phyloP scores from a whole-genome alignment of 805 yeast species.

The Lipomyces chichibuensis region DNA sequence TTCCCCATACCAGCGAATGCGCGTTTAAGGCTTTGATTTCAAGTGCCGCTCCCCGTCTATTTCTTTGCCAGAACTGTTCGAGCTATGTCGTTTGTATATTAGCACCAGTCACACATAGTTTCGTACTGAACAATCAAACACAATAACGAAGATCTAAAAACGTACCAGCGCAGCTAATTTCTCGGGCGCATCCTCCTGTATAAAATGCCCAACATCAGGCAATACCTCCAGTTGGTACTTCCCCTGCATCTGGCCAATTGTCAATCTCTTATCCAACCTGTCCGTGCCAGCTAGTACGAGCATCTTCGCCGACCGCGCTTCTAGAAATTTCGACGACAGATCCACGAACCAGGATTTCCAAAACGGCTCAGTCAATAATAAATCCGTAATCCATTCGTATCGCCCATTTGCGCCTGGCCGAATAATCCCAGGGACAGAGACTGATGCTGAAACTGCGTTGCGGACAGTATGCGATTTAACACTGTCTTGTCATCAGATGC shows the following conservation, averaged over 20 bases:
- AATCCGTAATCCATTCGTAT: constrained; percentile 65
- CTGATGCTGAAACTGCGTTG: constrained; percentile 61
- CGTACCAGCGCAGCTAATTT: constrained; percentile 54
- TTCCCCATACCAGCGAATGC: background rate
- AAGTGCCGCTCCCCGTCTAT: constrained; percentile 27
- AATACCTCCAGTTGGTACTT: constrained; percentile 83
- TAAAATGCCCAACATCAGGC: constrained; percentile 82
- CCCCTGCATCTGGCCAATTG: constrained; percentile 98
- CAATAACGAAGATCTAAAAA: background rate
- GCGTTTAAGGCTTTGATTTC: constrained; percentile 6
- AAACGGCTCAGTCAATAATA: constrained; percentile 60
- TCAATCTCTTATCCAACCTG: constrained; percentile 77
- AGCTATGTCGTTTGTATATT: background rate
- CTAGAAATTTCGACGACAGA: constrained; percentile 59
- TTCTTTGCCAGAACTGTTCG: constrained; percentile 26
- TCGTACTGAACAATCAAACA: background rate
- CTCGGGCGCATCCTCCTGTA: constrained; percentile 88
- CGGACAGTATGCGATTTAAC: constrained; percentile 57
- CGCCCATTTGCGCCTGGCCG: constrained; percentile 36
- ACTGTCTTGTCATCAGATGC: constrained; percentile 11
- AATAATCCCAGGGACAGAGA: constrained; percentile 79
- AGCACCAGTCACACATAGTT: background rate
- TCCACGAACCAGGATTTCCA: constrained; percentile 84
- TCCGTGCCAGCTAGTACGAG: constrained; percentile 88
- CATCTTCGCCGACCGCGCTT: constrained; percentile 62